phyloP scores from a whole-genome alignment of 257 asterid genomes.

The Datura wrightii region DNA sequence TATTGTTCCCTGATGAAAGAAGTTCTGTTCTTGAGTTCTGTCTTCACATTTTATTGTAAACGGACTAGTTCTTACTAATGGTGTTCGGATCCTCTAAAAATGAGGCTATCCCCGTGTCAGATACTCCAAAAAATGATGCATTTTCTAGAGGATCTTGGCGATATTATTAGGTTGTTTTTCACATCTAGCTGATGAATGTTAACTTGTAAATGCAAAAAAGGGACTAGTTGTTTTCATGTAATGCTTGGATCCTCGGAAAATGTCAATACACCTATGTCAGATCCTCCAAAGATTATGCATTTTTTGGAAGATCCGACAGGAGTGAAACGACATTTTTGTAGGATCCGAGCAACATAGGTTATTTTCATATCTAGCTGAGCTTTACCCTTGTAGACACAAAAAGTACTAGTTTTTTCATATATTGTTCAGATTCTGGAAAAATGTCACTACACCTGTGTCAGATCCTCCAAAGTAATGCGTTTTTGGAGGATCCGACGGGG shows the following conservation, averaged over 20 bases:
- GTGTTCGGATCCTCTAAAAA: neutral
- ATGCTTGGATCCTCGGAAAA: neutral
- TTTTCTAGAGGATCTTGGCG: neutral
- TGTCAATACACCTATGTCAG: neutral
- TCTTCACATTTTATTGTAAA: neutral
- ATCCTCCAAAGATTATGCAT: neutral
- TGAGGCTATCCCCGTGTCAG: neutral
- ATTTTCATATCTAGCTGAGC: neutral
- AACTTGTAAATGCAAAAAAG: neutral
- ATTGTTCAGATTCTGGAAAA: neutral
- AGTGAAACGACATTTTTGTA: neutral
- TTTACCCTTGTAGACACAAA: conserved; percentile 29
- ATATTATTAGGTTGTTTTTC: neutral
- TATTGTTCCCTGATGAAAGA: conserved; percentile 41
- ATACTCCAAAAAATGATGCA: too few species aligned
- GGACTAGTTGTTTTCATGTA: neutral
- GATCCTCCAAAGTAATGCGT: neutral
- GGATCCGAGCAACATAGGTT: neutral
- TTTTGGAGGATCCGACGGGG: neutral
- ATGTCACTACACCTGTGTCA: neutral
- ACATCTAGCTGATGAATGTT: neutral
- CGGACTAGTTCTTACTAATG: neutral
- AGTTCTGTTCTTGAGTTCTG: neutral
- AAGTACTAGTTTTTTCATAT: neutral
- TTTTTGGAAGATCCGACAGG: neutral